Evolutionary conservation across 371 early-diverging fungal genomes (phyloP).

Genomic region (Lichtheimia corymbifera): DNA sequence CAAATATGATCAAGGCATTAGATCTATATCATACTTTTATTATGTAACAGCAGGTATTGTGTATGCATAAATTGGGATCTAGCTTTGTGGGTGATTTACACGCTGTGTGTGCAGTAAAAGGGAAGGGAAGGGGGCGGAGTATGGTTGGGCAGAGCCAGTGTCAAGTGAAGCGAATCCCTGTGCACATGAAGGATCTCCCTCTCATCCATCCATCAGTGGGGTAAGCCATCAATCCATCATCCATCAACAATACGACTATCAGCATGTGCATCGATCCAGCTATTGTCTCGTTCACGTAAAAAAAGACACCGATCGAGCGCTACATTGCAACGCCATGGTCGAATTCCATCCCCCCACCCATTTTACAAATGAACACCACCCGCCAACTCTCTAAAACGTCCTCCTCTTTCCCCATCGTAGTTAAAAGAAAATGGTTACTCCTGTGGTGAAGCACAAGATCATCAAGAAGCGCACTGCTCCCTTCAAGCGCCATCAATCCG

Average conservation of each 20-base stretch:
- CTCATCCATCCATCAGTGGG: conserved; percentile 7
- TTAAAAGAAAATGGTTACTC: conserved; percentile 71
- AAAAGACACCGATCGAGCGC: not conserved
- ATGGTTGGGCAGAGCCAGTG: too few species aligned
- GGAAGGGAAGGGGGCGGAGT: too few species aligned
- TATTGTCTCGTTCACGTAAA: not conserved
- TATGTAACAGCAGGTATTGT: too few species aligned
- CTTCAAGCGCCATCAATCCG: conserved; percentile 99
- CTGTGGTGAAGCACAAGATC: conserved; percentile 90
- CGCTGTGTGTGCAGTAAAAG: too few species aligned
- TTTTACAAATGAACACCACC: too few species aligned
- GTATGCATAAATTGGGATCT: too few species aligned
- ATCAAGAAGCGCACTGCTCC: conserved; percentile 98
- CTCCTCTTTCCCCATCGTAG: not conserved
- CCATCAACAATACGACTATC: not conserved
- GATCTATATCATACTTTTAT: too few species aligned
- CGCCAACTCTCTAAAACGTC: not conserved
- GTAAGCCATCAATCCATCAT: conserved; percentile 1
- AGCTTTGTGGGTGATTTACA: too few species aligned
- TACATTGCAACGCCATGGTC: too few species aligned
- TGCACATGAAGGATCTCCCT: conserved; percentile 3
- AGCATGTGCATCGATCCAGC: not conserved
- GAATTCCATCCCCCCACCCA: too few species aligned
- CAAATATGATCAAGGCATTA: too few species aligned
- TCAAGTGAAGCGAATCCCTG: too few species aligned